Conservation (phyloP, 768 basidiomycete species). For the Lactarius tabidus region DNA sequence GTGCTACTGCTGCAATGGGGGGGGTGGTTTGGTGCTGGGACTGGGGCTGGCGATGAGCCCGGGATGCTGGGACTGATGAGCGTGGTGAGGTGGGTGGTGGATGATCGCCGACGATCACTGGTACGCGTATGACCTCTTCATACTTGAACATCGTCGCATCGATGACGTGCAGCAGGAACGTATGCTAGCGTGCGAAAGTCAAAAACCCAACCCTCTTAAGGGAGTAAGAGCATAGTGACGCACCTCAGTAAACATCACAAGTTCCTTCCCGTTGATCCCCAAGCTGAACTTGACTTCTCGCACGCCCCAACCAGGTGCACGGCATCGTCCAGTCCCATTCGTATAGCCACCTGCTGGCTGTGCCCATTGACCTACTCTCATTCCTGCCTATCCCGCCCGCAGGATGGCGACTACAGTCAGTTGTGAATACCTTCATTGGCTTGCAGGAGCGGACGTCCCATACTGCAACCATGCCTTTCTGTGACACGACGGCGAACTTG, state of each 20-base stretch:
- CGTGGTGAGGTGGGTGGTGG: slow-evolving; percentile 22
- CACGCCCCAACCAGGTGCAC: slow-evolving; percentile 79
- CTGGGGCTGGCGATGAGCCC: background rate
- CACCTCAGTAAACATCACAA: slow-evolving; percentile 91
- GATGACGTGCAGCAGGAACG: slow-evolving; percentile 73
- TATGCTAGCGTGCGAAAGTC: slow-evolving; percentile 52
- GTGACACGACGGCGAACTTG: slow-evolving; percentile 80
- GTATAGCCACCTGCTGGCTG: slow-evolving; percentile 49
- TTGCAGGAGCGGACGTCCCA: slow-evolving; percentile 79
- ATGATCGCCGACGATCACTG: slow-evolving; percentile 34
- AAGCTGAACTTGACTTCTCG: slow-evolving; percentile 83
- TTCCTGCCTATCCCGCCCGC: slow-evolving; percentile 18
- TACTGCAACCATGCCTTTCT: slow-evolving; percentile 74
- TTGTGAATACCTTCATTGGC: slow-evolving; percentile 65
- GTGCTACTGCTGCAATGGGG: slow-evolving; percentile 17
- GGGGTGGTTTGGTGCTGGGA: slow-evolving; percentile 8
- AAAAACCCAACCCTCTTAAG: too few species aligned
- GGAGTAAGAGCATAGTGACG: too few species aligned
- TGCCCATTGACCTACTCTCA: slow-evolving; percentile 35
- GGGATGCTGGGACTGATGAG: slow-evolving; percentile 20
- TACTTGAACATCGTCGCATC: slow-evolving; percentile 85
- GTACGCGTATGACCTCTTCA: slow-evolving; percentile 63
- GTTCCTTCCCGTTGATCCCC: slow-evolving; percentile 55
- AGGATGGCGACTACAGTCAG: slow-evolving; percentile 38
- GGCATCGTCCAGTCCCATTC: slow-evolving; percentile 64